Base-by-base conservation (phyloP, 2,329 filamentous ascomycete genomes). In the Pseudogymnoascus sp. region DNA sequence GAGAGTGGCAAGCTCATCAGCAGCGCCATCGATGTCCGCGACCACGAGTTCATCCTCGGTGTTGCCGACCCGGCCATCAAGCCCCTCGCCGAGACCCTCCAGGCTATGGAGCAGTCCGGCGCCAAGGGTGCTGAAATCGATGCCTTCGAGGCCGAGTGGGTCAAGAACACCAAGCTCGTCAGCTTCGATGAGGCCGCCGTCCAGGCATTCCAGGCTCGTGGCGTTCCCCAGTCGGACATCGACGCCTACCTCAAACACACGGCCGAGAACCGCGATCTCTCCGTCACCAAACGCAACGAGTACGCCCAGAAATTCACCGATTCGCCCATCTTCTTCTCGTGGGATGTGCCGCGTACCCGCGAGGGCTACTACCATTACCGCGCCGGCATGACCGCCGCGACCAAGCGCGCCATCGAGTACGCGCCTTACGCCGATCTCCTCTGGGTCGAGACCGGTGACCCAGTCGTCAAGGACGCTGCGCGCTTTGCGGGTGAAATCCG, bases 41-140 rank as follows among this genome's bases (percentile, higher is more conserved):
- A 99, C 71, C 94, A 99, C 74, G 93, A 97, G 74, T 97, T 93
- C 77, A 96, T 99, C 70, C 86, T 96, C 22, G 93, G 93, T 60
- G 85, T 96, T 3, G 83, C 89, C 0, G 88, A 94, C 67, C 74
- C 80, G 9, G 80, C 86, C n/a, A 80, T 86, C 7, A 87, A 91
- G 67, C 89, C 92, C 2, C 80, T 97, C 3, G 89, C 93, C 18
- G 94, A 97, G 73, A 90, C 88, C 0, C 80, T 99, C 35, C 93
- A 97, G 71, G 83, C 82, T 22, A 96, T 97, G 91, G 94, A 99
- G 72, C 79, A 86, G 60, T 77, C 82, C 35, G 94, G 94, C 36
- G 90, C 90, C 0, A 77, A 84, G 0, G 89, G 90, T 0, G 74
- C 84, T 1, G 92, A 97, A 70, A 91, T 99, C 61, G 90, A 97